A percentile compares a stretch with the other conserved stretches of the same genome.
Evolutionary conservation across 495 filamentous ascomycete genomes (phyloP).

Genomic region (Talaromyces nanjingensis): DNA sequence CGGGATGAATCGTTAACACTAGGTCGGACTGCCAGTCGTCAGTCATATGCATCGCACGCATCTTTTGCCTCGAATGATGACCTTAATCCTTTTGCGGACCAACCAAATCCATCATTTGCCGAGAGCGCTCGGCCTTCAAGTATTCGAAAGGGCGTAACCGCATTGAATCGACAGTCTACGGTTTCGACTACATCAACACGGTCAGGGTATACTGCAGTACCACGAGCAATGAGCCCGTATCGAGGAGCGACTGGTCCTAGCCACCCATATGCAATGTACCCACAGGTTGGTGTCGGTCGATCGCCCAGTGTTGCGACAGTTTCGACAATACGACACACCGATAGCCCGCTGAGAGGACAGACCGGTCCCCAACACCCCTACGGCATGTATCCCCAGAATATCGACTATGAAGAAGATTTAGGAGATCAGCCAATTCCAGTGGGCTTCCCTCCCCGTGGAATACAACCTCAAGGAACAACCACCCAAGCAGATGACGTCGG

Average conservation of each 20-base stretch:
- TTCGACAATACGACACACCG: conserved; percentile 48
- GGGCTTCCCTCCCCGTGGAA: conserved; percentile 63
- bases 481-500: conserved; percentile 75
- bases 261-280: conserved; percentile 51
- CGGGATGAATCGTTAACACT: conserved; percentile 1
- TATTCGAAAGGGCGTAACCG: conserved; percentile 13
- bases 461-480: conserved; percentile 60
- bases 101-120: conserved; percentile 31
- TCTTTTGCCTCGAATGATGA: conserved; percentile 10
- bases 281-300: conserved; percentile 48
- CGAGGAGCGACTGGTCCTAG: conserved; percentile 49
- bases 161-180: conserved; percentile 16
- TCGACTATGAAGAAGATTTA: conserved; percentile 45
- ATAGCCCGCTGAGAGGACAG: conserved; percentile 55
- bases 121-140: conserved; percentile 30
- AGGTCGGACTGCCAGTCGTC: background rate
- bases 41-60: background rate
- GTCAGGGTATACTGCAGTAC: conserved; percentile 12
- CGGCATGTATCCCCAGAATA: conserved; percentile 75
- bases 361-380: conserved; percentile 82
- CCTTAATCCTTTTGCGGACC: conserved; percentile 38
- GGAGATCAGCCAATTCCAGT: conserved; percentile 51
- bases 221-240: conserved; percentile 45
- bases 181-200: conserved; percentile 15
- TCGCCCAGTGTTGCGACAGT: conserved; percentile 59